Evolutionary conservation across 768 basidiomycete species (phyloP).

Genomic region (Naematelia aurantialba): DNA sequence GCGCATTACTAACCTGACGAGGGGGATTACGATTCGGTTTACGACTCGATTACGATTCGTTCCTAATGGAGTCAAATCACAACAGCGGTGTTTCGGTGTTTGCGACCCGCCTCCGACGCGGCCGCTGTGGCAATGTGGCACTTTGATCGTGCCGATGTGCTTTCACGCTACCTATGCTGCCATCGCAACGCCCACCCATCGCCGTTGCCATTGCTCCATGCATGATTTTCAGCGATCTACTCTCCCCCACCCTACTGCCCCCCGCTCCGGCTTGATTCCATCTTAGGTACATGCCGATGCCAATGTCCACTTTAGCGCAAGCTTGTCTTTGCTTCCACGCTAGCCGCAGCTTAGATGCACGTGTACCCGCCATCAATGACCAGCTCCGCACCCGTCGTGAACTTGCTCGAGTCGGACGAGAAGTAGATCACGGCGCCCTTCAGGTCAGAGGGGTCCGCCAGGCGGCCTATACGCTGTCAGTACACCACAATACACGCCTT

Average conservation of each 20-base stretch:
- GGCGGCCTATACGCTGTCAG: no score
- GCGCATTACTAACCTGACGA: neutral
- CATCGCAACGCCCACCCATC: neutral
- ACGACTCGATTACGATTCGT: neutral
- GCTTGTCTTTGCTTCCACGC: neutral
- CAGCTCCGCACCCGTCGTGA: constrained; percentile 70
- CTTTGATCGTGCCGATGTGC: neutral
- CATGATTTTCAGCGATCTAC: neutral
- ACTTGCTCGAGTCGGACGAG: constrained; percentile 81
- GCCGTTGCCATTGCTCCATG: neutral
- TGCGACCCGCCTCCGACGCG: neutral
- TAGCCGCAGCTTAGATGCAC: constrained; percentile 30
- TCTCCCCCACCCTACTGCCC: no score
- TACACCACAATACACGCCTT: no score
- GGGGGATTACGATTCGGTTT: neutral
- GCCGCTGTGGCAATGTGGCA: neutral
- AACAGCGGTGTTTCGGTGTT: neutral
- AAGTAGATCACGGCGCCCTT: constrained; percentile 84
- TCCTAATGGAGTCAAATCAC: neutral
- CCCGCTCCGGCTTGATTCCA: no score
- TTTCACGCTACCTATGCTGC: neutral
- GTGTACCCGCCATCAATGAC: constrained; percentile 85
- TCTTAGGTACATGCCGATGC: neutral
- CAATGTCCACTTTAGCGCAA: neutral
- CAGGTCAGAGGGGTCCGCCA: constrained; percentile 90